phyloP scores from a whole-genome alignment of 2,329 filamentous ascomycete genomes.

The Mycosphaerella sp. region DNA sequence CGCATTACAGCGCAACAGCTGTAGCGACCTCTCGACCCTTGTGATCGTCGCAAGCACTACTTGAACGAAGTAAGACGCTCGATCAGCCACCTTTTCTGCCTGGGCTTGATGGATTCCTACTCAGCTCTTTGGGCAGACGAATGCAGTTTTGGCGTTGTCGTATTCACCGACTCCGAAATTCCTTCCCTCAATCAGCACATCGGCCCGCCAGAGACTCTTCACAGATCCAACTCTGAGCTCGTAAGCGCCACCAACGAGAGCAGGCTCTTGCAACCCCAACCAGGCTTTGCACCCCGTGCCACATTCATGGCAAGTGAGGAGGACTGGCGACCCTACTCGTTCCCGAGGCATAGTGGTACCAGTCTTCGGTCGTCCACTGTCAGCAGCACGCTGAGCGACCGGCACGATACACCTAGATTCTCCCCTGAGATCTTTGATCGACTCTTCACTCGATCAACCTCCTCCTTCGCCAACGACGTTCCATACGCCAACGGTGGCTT shows the following conservation, averaged over 20 bases:
- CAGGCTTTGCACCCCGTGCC: not conserved
- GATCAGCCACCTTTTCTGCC: too few species aligned
- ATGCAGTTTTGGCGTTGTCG: too few species aligned
- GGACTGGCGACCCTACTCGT: constrained; percentile 1
- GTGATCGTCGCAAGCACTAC: too few species aligned
- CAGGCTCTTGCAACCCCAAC: not conserved
- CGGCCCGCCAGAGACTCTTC: not conserved
- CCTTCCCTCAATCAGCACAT: not conserved
- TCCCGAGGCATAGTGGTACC: constrained; percentile 11
- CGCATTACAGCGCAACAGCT: too few species aligned
- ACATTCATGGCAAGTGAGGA: not conserved
- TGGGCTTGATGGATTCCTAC: too few species aligned
- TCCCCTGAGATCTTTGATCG: not conserved
- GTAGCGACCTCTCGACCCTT: too few species aligned
- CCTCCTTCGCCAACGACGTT: not conserved
- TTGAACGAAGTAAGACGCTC: too few species aligned
- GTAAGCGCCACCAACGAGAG: not conserved
- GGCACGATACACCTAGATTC: constrained; percentile 2
- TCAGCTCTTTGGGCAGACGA: too few species aligned
- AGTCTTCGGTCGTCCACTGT: constrained; percentile 8
- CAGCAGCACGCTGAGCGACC: constrained; percentile 10
- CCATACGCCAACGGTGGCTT: constrained; percentile 6
- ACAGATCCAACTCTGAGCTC: not conserved
- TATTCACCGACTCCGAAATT: not conserved
- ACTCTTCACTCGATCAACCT: not conserved